Evolutionary conservation across 768 basidiomycete species (phyloP).

Genomic region (Naganishia onofrii): DNA sequence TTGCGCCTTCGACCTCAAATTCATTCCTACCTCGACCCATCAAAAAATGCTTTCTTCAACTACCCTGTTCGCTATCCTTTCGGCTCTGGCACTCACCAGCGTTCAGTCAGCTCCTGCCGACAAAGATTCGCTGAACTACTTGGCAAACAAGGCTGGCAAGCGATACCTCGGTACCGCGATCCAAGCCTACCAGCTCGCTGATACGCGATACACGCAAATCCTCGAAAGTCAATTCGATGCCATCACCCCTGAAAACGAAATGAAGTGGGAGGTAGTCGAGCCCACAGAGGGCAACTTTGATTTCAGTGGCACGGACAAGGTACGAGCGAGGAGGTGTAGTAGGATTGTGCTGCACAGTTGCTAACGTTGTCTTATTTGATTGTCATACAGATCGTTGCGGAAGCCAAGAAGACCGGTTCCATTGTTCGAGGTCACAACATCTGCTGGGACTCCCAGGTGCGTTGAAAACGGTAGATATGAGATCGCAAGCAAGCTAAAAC

Average conservation of each 20-base stretch:
- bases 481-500: background rate
- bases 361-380: background rate
- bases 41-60: constrained; percentile 13
- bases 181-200: constrained; percentile 37
- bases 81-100: constrained; percentile 13
- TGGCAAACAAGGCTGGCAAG: constrained; percentile 22
- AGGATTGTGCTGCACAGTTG: background rate
- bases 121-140: constrained; percentile 10
- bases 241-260: constrained; percentile 45
- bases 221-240: constrained; percentile 39
- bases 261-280: constrained; percentile 46
- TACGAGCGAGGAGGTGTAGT: background rate
- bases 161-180: constrained; percentile 41
- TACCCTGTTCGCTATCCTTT: constrained; percentile 17
- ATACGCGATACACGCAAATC: constrained; percentile 31
- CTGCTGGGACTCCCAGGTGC: constrained; percentile 39
- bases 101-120: constrained; percentile 11
- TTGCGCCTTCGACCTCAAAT: background rate
- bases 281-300: constrained; percentile 39
- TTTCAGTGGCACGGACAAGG: constrained; percentile 43
- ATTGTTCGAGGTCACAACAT: constrained; percentile 42
- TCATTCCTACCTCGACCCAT: background rate
- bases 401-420: constrained; percentile 37
- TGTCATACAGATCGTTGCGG: constrained; percentile 36
- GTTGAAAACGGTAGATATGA: constrained; percentile 13